Percentiles rank a stretch among this genome's conserved stretches.
phyloP scores from a whole-genome alignment of 1,284 basidiomycete species.

The Fomitopsis schrenkii region DNA sequence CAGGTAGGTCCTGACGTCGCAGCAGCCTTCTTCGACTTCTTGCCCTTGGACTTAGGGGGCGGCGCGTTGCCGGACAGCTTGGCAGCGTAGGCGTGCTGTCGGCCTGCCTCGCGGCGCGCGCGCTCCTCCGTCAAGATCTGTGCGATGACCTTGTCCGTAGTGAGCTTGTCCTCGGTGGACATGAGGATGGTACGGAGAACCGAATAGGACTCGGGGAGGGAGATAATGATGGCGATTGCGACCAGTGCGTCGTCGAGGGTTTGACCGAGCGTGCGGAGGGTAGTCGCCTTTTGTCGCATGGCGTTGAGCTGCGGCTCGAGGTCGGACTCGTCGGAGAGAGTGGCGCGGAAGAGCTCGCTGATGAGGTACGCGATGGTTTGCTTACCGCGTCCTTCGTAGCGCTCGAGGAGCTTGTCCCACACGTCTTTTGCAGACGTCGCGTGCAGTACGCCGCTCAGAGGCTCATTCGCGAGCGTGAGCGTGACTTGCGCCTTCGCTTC shows the following conservation, averaged over 20 bases:
- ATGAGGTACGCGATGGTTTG: slow-evolving; percentile 17
- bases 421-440: slow-evolving; percentile 3
- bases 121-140: slow-evolving; percentile 14
- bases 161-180: slow-evolving; percentile 7
- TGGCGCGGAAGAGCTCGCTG: slow-evolving; percentile 15
- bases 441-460: slow-evolving; percentile 14
- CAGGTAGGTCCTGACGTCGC: slow-evolving; percentile 9
- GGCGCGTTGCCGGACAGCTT: no score
- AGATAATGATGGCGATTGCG: slow-evolving; percentile 8
- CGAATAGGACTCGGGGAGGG: slow-evolving; percentile 17
- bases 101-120: neutral
- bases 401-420: slow-evolving; percentile 11
- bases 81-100: neutral
- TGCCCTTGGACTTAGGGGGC: slow-evolving; percentile 1
- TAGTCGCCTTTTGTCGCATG: slow-evolving; percentile 11
- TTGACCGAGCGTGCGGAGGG: neutral
- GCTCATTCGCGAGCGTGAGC: slow-evolving; percentile 17
- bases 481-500: slow-evolving; percentile 16
- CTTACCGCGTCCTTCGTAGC: slow-evolving; percentile 16
- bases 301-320: slow-evolving; percentile 18
- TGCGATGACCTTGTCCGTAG: slow-evolving; percentile 8
- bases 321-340: slow-evolving; percentile 11
- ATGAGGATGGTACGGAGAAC: slow-evolving; percentile 18
- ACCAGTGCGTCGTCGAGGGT: no score
- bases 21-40: slow-evolving; percentile 1